Percentiles rank a stretch among this genome's conserved stretches.
phyloP scores from a whole-genome alignment of 2,329 filamentous ascomycete species.

The Colletotrichum sp. region DNA sequence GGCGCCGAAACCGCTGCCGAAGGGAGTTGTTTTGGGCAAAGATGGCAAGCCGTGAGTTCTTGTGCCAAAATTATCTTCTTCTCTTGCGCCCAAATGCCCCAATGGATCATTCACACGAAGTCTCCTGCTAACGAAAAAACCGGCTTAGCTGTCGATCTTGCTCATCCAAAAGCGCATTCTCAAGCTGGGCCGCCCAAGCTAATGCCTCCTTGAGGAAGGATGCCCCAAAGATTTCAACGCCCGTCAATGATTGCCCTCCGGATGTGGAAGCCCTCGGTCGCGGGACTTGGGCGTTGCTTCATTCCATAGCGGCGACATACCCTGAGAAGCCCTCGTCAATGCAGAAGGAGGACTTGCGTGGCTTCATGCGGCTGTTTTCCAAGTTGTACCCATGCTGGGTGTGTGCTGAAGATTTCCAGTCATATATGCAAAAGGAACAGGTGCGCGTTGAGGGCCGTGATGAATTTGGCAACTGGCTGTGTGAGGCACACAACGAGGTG shows the following conservation, averaged over 20 bases:
- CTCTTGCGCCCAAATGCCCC: neutral
- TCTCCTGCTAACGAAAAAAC: neutral
- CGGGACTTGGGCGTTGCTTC: constrained; percentile 90
- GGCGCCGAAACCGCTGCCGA: constrained; percentile 63
- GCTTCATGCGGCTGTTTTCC: constrained; percentile 82
- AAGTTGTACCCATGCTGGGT: constrained; percentile 95
- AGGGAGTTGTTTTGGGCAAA: constrained; percentile 76
- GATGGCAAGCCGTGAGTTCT: constrained; percentile 83
- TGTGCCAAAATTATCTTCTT: neutral
- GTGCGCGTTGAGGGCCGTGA: constrained; percentile 64
- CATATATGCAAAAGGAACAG: constrained; percentile 76
- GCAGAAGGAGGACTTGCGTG: constrained; percentile 77
- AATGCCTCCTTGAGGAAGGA: constrained; percentile 44
- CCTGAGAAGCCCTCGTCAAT: constrained; percentile 69
- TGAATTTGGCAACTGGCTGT: constrained; percentile 84
- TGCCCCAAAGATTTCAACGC: constrained; percentile 34
- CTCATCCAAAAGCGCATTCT: constrained; percentile 60
- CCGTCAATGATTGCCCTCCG: constrained; percentile 77
- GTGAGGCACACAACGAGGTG: constrained; percentile 85
- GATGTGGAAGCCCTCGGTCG: constrained; percentile 89
- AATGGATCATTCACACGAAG: neutral
- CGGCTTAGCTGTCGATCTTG: constrained; percentile 70
- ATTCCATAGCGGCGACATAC: constrained; percentile 89
- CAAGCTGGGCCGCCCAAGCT: constrained; percentile 62
- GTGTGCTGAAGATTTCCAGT: constrained; percentile 90